Base-by-base conservation (phyloP, 2,329 filamentous ascomycete species). In the Orbilia brochopaga region DNA sequence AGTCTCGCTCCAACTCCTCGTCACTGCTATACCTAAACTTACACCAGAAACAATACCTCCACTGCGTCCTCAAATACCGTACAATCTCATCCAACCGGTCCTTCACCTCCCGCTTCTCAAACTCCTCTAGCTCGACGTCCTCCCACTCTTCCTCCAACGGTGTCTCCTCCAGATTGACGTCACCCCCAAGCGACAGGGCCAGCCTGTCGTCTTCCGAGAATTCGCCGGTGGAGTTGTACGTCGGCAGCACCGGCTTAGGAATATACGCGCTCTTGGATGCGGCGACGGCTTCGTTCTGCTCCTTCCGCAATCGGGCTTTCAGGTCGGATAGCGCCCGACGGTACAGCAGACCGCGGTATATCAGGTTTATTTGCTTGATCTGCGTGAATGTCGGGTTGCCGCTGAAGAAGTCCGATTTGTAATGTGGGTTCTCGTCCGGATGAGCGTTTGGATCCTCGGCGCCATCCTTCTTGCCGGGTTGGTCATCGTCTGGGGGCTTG, bases 11-110 rank as follows among this genome's bases (percentile, higher is more conserved):
- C 88, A 97, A 88, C 37, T 82, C 80, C 37, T 81, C 82, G 77
- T 91, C 87, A 11, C 40, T 61, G 0, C 87, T 85, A 78, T 97
- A 99, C 58, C 83, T 82, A 79, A 85, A 89, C 79, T 97, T 97
- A 80, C 94, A 99, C 90, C 92, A 99, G 78, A 97, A 96, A 81
- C 94, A 99, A 78, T 99, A 99, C 50, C 83, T 80, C 77, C 91
- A 86, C 77, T 85, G 85, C 54, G 86, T 82, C 40, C 94, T 85
- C 60, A 99, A 79, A 79, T 90, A 87, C 17, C 81, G 79, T 8
- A 96, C 84, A 13, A 95, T 79, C 75, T 82, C 86, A 7, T 82
- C 80, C 73, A 97, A 80, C 74, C 86, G 85, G 76, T 95, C 89
- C 1, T 81, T 81, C 1, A 86, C 82, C 21, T 87, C 85, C 50